phyloP scores from a whole-genome alignment of 768 basidiomycete genomes.

The Suillus subaureus region DNA sequence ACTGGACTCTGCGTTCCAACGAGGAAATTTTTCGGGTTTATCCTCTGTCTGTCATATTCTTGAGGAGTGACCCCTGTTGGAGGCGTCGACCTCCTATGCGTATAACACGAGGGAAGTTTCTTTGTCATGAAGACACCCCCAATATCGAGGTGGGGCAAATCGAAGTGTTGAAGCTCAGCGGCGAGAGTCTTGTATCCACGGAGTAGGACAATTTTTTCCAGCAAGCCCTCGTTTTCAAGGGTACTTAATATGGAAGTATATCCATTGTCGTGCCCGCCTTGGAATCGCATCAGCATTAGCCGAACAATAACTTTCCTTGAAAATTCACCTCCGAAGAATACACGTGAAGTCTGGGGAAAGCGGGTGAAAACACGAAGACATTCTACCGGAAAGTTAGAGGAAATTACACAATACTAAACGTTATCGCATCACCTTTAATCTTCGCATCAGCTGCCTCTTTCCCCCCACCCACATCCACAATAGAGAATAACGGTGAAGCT shows the following conservation, averaged over 20 bases:
- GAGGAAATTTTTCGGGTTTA: constrained; percentile 1
- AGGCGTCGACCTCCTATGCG: constrained; percentile 5
- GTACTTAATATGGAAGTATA: constrained; percentile 40
- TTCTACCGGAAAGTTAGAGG: constrained; percentile 24
- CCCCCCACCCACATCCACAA: constrained; percentile 44
- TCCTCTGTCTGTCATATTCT: constrained; percentile 29
- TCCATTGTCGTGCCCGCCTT: constrained; percentile 44
- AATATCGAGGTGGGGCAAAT: constrained; percentile 35
- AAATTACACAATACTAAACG: not conserved
- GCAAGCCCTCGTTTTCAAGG: constrained; percentile 40
- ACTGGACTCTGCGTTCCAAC: constrained; percentile 3
- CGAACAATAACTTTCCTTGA: not conserved
- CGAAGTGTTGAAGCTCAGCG: constrained; percentile 33
- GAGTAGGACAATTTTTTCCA: constrained; percentile 40
- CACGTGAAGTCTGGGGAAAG: constrained; percentile 38
- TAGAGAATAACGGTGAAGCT: constrained; percentile 41
- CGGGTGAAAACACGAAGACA: constrained; percentile 64
- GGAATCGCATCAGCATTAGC: not conserved
- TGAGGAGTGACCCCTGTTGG: constrained; percentile 14
- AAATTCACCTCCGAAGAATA: constrained; percentile 42
- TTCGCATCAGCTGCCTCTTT: constrained; percentile 47
- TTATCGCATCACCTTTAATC: constrained; percentile 36
- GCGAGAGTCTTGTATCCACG: constrained; percentile 42
- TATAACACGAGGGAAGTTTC: constrained; percentile 21
- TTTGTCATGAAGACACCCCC: constrained; percentile 39